Percentiles rank a stretch among this genome's conserved stretches.
Evolutionary conservation across 371 early-diverging fungal genomes (phyloP).

Genomic region (Mucor racemosus): DNA sequence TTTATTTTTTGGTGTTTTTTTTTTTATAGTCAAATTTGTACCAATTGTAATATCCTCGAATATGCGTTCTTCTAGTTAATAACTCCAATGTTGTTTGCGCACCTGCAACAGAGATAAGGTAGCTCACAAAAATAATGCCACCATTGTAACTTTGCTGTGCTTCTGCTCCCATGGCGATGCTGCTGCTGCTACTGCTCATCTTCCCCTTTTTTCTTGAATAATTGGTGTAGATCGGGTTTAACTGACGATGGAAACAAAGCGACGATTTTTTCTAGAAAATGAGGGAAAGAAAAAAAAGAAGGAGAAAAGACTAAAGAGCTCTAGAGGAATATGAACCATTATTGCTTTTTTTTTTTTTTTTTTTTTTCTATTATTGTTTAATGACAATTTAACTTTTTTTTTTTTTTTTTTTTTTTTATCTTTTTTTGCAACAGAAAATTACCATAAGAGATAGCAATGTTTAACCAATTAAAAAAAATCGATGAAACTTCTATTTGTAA

Average conservation of each 20-base stretch:
- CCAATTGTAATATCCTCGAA: constrained; percentile 36
- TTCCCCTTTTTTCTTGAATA: not conserved
- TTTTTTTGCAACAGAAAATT: not conserved
- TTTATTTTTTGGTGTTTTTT: not conserved
- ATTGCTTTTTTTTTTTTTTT: not conserved
- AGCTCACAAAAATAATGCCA: constrained; percentile 33
- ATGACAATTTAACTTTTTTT: not conserved
- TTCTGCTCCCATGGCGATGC: not conserved
- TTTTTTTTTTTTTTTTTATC: not conserved
- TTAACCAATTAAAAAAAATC: not conserved
- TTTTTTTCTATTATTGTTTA: not conserved
- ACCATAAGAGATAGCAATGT: not conserved
- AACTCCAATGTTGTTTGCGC: constrained; percentile 36
- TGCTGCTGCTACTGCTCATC: constrained; percentile 5
- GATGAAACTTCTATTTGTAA: not conserved
- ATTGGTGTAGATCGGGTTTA: not conserved
- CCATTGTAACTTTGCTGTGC: constrained; percentile 25
- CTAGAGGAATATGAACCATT: not conserved
- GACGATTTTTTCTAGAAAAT: not conserved
- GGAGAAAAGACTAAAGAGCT: not conserved
- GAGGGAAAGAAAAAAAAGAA: not conserved
- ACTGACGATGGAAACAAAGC: not conserved
- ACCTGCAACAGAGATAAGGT: constrained; percentile 31
- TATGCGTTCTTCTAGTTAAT: constrained; percentile 32
- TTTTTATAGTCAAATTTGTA: not conserved